Conservation (phyloP, 108 stramenopile species). For the Mediolabrus comicus region DNA sequence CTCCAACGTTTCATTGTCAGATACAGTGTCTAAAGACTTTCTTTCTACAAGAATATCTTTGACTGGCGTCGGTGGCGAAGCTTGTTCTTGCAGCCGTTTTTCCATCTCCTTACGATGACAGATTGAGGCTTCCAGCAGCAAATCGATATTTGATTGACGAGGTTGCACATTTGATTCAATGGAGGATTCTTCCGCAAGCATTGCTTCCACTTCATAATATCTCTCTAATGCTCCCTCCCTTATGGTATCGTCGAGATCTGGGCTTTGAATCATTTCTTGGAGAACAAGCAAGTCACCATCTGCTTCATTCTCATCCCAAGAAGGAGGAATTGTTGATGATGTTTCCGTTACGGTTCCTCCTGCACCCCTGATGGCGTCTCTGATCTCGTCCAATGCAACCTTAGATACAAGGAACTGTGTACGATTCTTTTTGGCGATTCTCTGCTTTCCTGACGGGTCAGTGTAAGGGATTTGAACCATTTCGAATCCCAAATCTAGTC, state of each 20-base stretch:
- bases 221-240: slow-evolving; percentile 2
- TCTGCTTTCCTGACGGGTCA: not conserved
- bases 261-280: not conserved
- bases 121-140: not conserved
- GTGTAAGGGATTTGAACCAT: not conserved
- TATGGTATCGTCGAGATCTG: slow-evolving; percentile 1
- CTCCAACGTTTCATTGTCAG: not conserved
- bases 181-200: not conserved
- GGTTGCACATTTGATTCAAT: not conserved
- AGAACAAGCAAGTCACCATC: not conserved
- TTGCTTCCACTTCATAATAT: not conserved
- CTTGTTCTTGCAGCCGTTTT: not conserved
- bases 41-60: slow-evolving; percentile 1
- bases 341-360: slow-evolving; percentile 10
- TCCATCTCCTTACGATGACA: not conserved
- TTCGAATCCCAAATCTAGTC: slow-evolving; percentile 1
- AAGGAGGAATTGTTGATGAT: slow-evolving; percentile 3
- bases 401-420: not conserved
- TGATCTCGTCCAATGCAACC: slow-evolving; percentile 1
- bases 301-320: not conserved
- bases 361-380: not conserved
- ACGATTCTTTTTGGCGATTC: not conserved
- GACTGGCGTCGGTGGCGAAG: not conserved
- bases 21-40: not conserved
- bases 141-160: not conserved